Evolutionary conservation across 352 stramenopile species (phyloP), one percentile per base, ranked within the genome.

Genomic region (Globisporangium cederbergense): DNA sequence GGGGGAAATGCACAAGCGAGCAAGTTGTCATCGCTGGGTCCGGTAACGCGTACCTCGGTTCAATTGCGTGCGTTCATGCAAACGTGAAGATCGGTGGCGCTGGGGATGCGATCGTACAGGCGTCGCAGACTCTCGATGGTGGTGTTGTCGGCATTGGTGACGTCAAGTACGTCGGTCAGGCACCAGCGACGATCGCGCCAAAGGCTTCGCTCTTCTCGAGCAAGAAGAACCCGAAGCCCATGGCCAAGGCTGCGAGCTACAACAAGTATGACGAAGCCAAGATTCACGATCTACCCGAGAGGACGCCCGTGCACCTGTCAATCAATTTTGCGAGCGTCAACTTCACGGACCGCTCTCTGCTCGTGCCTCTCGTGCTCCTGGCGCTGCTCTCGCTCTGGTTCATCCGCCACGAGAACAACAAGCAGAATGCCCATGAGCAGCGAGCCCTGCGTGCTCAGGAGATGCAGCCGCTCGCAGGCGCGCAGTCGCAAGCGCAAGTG

Each of bases 121-220:
- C 62, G n/a, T 51, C 38, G 5, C 25, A 63, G 42, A 42, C 51
- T 58, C 42, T 67, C 8, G 25, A 20, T 7, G 61, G 61, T 16
- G 32, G 38, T 8, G 36, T 51, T 6, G 10, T 62, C 28, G 67
- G 71, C n/a, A 25, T 32, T 1, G 71, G 71, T 1, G 60, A 65
- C n/a, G 58, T 77, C 51, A 63, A 66, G 36, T 76, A 69, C 40
- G 54, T 76, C 0, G 70, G 70, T 25, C 5, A 28, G 0, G 51
- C 47, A 20, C 70, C 70, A 16, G 36, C 56, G 55, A 55, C 36
- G 9, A 74, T 76, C 52, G 71, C 62, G 60, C n/a, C 52, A 65
- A 40, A 73, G 18, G 32, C 46, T 18, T 62, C 52, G n/a, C 36
- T 65, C 16, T 72, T 72, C 43, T 68, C 64, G 1, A 59, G 36